Conservation (phyloP, 768 basidiomycete species). For the Rhizopogon sp. region DNA sequence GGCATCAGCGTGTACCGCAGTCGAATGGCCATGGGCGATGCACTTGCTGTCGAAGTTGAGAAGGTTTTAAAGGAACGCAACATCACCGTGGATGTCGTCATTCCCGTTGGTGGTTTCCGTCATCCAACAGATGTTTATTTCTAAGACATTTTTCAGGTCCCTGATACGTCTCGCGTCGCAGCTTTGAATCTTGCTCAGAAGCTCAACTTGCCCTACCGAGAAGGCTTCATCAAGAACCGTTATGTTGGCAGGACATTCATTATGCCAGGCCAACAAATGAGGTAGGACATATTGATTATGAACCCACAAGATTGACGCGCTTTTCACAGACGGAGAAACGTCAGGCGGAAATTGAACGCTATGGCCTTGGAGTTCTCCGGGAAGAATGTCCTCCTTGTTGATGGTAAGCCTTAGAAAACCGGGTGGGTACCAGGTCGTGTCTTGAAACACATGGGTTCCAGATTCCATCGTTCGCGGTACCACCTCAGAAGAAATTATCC, state of each 20-base stretch:
- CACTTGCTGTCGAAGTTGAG: conserved; percentile 82
- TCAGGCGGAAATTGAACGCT: conserved; percentile 91
- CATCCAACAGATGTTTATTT: background rate
- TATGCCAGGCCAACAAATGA: conserved; percentile 98
- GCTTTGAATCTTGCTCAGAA: conserved; percentile 94
- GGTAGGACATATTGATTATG: conserved; percentile 35
- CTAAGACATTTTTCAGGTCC: conserved; percentile 50
- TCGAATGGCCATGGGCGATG: conserved; percentile 99
- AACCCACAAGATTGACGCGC: background rate
- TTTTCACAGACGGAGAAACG: conserved; percentile 75
- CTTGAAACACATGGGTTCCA: conserved; percentile 21
- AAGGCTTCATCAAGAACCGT: conserved; percentile 98
- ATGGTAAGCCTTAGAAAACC: conserved; percentile 51
- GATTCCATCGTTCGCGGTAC: conserved; percentile 99
- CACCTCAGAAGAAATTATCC: conserved; percentile 96
- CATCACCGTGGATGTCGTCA: conserved; percentile 90
- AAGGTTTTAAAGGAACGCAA: conserved; percentile 63
- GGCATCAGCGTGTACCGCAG: conserved; percentile 96
- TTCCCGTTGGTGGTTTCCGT: conserved; percentile 54
- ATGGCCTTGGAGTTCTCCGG: conserved; percentile 95
- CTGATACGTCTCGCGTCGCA: conserved; percentile 95
- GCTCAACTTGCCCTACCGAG: conserved; percentile 85
- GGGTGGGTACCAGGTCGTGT: background rate
- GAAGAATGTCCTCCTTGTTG: conserved; percentile 93
- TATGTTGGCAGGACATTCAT: conserved; percentile 99